Conservation (phyloP, 164 flowering plant genomes). For the Sextonia rubra region DNA sequence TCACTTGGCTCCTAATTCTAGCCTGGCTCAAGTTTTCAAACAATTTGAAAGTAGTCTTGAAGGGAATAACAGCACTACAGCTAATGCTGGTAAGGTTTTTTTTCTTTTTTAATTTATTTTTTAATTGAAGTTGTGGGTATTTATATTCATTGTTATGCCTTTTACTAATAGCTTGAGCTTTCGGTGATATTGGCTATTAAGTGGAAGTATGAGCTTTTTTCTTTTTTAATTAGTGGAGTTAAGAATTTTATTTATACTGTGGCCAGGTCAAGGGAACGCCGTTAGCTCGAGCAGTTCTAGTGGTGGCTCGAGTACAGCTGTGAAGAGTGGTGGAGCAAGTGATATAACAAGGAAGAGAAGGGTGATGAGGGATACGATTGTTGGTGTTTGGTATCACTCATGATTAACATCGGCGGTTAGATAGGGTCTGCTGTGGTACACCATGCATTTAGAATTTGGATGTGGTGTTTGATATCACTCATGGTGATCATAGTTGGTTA, state of each 20-base stretch:
- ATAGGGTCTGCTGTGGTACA: neutral
- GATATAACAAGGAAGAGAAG: conserved; percentile 21
- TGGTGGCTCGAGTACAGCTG: neutral
- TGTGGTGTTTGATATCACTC: conserved; percentile 19
- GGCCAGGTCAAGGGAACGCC: neutral
- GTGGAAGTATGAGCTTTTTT: too few relatives aligned
- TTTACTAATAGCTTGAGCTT: neutral
- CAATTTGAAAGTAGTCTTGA: conserved; percentile 14
- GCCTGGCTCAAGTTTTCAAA: conserved; percentile 29
- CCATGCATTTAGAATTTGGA: conserved; percentile 12
- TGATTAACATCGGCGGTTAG: neutral
- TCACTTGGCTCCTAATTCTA: conserved; percentile 26
- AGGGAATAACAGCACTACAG: neutral
- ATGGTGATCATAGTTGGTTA: neutral
- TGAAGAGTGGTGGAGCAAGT: conserved; percentile 11
- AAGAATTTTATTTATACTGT: neutral
- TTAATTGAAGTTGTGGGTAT: neutral
- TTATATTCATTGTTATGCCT: too few relatives aligned
- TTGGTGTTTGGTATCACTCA: conserved; percentile 18
- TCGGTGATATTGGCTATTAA: too few relatives aligned
- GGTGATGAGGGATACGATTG: conserved; percentile 22
- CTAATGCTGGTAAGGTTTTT: conserved; percentile 3
- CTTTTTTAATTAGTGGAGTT: neutral
- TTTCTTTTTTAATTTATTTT: neutral
- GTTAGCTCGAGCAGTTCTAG: neutral